Evolutionary conservation across 129 eudicot species (phyloP).

Genomic region (Kitagawia praeruptora): DNA sequence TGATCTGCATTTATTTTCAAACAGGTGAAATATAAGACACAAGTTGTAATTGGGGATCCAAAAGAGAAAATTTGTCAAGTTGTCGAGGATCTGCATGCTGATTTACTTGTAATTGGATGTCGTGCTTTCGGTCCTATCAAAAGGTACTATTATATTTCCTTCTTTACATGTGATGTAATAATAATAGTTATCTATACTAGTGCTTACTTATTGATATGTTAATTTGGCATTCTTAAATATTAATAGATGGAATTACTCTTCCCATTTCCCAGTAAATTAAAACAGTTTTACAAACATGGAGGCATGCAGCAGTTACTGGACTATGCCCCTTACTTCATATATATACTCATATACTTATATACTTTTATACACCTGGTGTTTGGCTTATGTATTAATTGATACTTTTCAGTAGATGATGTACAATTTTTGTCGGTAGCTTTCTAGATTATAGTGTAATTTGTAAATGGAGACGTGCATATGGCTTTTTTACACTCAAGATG

Average conservation of each 20-base stretch:
- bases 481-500: background rate
- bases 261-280: background rate
- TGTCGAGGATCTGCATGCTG: slow-evolving; percentile 63
- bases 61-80: slow-evolving; percentile 76
- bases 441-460: background rate
- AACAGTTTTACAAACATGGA: no score
- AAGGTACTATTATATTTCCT: slow-evolving; percentile 32
- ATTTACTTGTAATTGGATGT: slow-evolving; percentile 72
- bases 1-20: background rate
- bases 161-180: background rate
- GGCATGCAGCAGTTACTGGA: no score
- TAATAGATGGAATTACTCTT: background rate
- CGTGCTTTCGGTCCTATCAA: slow-evolving; percentile 81
- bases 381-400: no score
- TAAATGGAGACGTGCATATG: background rate
- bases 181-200: background rate
- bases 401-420: background rate
- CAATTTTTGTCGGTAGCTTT: background rate
- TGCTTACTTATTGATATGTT: background rate
- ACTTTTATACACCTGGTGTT: no score
- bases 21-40: slow-evolving; percentile 42
- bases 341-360: background rate
- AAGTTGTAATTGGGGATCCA: slow-evolving; percentile 67
- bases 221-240: background rate
- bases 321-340: background rate